Conservation (phyloP, 2,329 filamentous ascomycete genomes). For the Westerdykella aurantiaca region DNA sequence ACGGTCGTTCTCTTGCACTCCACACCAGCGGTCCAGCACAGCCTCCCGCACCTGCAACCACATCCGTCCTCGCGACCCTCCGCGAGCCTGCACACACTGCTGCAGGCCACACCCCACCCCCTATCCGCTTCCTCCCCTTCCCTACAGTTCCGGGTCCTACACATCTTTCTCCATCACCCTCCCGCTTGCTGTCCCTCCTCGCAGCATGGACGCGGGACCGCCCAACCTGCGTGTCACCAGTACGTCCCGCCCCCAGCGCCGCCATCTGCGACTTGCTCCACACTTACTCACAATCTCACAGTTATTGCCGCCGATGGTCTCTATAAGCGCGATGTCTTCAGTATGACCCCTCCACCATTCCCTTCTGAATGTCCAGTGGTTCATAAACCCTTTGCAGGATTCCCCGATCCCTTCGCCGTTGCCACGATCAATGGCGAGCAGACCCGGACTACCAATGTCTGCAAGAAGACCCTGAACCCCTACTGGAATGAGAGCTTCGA, state of each 20-base stretch:
- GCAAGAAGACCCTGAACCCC: constrained; percentile 96
- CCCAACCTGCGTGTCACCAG: constrained; percentile 91
- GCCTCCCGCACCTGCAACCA: constrained; percentile 6
- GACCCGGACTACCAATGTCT: constrained; percentile 94
- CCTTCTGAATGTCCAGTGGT: constrained; percentile 10
- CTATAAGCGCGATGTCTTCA: constrained; percentile 98
- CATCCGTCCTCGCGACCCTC: constrained; percentile 3
- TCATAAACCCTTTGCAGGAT: constrained; percentile 56
- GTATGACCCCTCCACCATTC: constrained; percentile 53
- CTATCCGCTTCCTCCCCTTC: not conserved
- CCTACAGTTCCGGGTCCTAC: not conserved
- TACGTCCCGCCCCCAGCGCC: constrained; percentile 44
- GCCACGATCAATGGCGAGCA: constrained; percentile 97
- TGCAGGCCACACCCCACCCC: constrained; percentile 21
- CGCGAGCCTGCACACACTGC: constrained; percentile 18
- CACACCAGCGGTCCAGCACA: constrained; percentile 2
- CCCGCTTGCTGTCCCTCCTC: constrained; percentile 4
- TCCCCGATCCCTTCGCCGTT: constrained; percentile 95
- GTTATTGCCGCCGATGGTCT: constrained; percentile 98
- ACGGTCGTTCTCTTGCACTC: not conserved
- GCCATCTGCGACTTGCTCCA: constrained; percentile 12
- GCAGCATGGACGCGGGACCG: constrained; percentile 47
- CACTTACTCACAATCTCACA: constrained; percentile 37
- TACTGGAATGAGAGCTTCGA: constrained; percentile 99
- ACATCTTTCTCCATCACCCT: constrained; percentile 1